Conservation (phyloP, 768 basidiomycete genomes). For the Boletellus emodensis region DNA sequence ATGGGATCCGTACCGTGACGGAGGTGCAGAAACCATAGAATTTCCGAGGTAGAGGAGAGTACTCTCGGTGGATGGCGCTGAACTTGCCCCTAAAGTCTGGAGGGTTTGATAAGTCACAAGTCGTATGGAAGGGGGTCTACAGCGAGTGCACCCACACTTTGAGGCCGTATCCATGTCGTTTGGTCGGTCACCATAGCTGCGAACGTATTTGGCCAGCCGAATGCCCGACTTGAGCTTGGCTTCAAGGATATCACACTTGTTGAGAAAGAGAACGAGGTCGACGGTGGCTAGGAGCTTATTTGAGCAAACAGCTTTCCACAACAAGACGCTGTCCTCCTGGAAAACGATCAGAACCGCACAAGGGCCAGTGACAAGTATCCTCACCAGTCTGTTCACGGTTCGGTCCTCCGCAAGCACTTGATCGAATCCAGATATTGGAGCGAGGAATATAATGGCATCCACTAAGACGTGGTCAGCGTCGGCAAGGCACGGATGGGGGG, state of each 20-base stretch:
- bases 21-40: constrained; percentile 78
- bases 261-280: constrained; percentile 75
- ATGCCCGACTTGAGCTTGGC: constrained; percentile 63
- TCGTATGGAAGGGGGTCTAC: not conserved
- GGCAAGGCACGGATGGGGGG: not conserved
- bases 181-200: constrained; percentile 63
- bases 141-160: constrained; percentile 47
- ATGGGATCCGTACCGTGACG: constrained; percentile 49
- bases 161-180: constrained; percentile 69
- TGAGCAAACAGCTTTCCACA: constrained; percentile 71
- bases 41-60: constrained; percentile 68
- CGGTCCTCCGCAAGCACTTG: constrained; percentile 51
- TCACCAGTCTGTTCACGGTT: constrained; percentile 47
- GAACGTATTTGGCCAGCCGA: constrained; percentile 61
- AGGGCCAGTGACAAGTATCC: constrained; percentile 9
- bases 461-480: constrained; percentile 12
- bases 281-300: constrained; percentile 69
- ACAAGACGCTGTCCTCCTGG: constrained; percentile 71
- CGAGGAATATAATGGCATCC: constrained; percentile 54
- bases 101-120: not conserved
- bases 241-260: constrained; percentile 76
- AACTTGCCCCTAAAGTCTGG: constrained; percentile 69
- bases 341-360: not conserved
- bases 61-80: constrained; percentile 70
- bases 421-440: constrained; percentile 57